Evolutionary conservation across 139 green algal species (phyloP).

Genomic region (Limnomonas spitsbergensis): DNA sequence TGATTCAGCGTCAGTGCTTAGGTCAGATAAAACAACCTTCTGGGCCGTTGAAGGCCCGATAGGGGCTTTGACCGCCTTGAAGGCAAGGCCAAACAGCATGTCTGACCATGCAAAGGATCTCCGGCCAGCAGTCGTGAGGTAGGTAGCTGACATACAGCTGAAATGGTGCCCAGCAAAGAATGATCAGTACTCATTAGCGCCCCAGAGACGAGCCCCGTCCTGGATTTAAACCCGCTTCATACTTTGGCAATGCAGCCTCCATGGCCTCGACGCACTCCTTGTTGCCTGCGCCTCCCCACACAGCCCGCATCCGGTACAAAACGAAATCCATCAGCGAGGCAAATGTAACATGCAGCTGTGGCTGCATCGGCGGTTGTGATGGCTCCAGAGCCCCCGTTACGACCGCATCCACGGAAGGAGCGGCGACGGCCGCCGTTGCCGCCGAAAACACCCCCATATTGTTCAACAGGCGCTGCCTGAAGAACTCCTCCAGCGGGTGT

Average conservation of each 20-base stretch:
- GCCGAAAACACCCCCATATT: background rate
- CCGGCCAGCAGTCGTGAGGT: too few relatives aligned
- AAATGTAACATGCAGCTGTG: background rate
- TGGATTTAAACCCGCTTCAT: conserved; percentile 5
- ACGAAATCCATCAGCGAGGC: background rate
- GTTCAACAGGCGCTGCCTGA: background rate
- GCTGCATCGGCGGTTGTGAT: background rate
- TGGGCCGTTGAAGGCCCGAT: too few relatives aligned
- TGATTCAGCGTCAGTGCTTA: too few relatives aligned
- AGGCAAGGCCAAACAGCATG: too few relatives aligned
- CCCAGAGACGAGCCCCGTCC: too few relatives aligned
- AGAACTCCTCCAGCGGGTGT: background rate
- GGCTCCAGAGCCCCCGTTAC: background rate
- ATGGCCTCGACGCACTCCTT: background rate
- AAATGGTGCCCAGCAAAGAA: too few relatives aligned
- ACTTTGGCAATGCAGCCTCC: background rate
- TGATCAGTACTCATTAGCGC: too few relatives aligned
- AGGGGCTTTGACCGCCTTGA: too few relatives aligned
- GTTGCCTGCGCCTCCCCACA: background rate
- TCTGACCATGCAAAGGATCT: too few relatives aligned
- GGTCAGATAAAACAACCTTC: too few relatives aligned
- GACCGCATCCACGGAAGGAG: too few relatives aligned
- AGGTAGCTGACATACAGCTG: too few relatives aligned
- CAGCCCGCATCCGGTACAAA: background rate
- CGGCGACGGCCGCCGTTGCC: background rate